A percentile compares a stretch with the other conserved stretches of the same genome.
Conservation (phyloP, 192 early-diverging fungal genomes). For the Coemansia nantahalensis region DNA sequence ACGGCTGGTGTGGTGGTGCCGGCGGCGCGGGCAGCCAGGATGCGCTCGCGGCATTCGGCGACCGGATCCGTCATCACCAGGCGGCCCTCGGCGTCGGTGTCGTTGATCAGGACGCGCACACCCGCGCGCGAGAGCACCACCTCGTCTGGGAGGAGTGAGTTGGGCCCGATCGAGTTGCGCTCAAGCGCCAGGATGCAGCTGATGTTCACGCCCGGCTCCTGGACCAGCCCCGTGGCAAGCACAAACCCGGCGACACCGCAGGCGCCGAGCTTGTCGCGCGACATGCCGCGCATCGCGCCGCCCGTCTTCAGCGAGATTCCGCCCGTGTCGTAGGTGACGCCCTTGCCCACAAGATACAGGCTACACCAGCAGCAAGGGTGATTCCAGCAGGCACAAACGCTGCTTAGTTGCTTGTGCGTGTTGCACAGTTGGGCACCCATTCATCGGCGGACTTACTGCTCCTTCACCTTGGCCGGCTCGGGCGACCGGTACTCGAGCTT, state of each 20-base stretch:
- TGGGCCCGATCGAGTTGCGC: conserved; percentile 79
- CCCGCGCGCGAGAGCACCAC: conserved; percentile 75
- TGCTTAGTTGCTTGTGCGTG: neutral
- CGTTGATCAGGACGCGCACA: conserved; percentile 72
- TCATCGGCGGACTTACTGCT: conserved; percentile 59
- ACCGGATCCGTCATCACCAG: conserved; percentile 85
- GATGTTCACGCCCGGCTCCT: conserved; percentile 66
- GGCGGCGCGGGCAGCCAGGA: conserved; percentile 58
- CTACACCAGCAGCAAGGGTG: no score
- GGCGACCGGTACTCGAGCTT: conserved; percentile 62
- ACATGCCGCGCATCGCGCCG: conserved; percentile 85
- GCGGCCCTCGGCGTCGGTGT: conserved; percentile 91
- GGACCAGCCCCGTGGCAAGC: conserved; percentile 63
- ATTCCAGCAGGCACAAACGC: no score
- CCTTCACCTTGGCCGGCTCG: conserved; percentile 68
- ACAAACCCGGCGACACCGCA: conserved; percentile 79
- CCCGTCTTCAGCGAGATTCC: conserved; percentile 83
- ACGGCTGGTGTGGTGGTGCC: conserved; percentile 51
- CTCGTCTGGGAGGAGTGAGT: conserved; percentile 81
- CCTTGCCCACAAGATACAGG: conserved; percentile 85
- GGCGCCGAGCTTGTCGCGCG: conserved; percentile 88
- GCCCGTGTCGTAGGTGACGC: conserved; percentile 89
- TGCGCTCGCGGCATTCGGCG: conserved; percentile 69
- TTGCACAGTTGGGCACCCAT: neutral
- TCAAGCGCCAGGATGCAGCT: conserved; percentile 74